These are phyloP conservation scores for Pseudopediastrum boryanum DNA, from an alignment of 139 green algal species.

Conservation along the genomic window DNA sequence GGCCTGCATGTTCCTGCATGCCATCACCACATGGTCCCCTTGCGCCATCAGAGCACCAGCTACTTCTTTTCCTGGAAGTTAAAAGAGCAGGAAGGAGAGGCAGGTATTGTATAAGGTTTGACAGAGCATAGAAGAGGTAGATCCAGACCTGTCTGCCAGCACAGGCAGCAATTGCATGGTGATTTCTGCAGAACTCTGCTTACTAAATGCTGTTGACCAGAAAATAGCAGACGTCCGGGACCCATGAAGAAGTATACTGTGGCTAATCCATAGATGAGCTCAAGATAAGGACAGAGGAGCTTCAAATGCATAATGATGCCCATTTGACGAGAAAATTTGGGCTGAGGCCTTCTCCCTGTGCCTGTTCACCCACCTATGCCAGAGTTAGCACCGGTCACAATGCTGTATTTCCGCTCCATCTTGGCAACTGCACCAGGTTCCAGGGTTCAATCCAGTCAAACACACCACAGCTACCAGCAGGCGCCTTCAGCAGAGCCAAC, in stretches of 20 bases:
- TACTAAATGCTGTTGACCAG: too few relatives aligned
- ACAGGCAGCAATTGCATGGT: too few relatives aligned
- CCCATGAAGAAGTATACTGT: too few relatives aligned
- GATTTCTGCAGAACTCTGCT: too few relatives aligned
- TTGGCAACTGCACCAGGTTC: background rate
- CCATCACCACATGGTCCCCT: slow-evolving; percentile 67
- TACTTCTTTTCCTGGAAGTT: slow-evolving; percentile 56
- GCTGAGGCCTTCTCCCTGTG: background rate
- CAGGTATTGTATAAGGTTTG: too few relatives aligned
- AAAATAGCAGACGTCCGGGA: too few relatives aligned
- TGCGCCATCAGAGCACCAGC: slow-evolving; percentile 54
- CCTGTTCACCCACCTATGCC: slow-evolving; percentile 53
- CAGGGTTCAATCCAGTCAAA: background rate
- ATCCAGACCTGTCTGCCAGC: background rate
- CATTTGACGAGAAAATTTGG: background rate
- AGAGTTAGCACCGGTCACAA: slow-evolving; percentile 61
- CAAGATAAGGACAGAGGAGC: background rate
- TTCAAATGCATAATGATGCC: background rate
- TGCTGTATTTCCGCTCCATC: slow-evolving; percentile 35
- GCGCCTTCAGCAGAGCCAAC: too few relatives aligned
- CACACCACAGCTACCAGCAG: too few relatives aligned
- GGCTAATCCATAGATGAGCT: too few relatives aligned
- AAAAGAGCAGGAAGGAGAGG: background rate
- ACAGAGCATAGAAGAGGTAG: background rate
- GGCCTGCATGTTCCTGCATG: slow-evolving; percentile 48